Base-by-base conservation (phyloP, 345 rosid species). In the Citrus maxima region DNA sequence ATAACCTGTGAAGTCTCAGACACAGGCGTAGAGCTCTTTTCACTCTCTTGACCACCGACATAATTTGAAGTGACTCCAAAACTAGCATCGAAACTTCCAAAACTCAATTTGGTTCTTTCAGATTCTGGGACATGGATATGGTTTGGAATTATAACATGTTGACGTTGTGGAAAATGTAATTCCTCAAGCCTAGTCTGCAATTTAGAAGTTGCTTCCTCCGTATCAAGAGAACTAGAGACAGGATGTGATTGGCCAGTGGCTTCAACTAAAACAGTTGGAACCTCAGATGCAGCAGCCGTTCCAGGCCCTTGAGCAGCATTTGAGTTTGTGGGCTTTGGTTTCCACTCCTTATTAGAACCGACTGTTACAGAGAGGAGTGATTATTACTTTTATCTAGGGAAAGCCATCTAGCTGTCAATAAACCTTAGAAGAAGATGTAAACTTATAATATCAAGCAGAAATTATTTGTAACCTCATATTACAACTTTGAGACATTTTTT, bases 81-180 rank as follows among this genome's bases (percentile, higher is more conserved):
- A 85, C 84, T 88, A 71, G 92, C 89, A 88, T 90, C 94, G 73
- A 95, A 95, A 83, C 98, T 95, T 85, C 98, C 98, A 86, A 95
- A 95, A 88, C 94, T 95, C 82, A 95, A 75, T 79, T 92, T 95
- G 65, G 88, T 87, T 81, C 95, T 90, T 84, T 92, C 93, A 83
- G 97, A 91, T 82, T 95, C 98, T 55, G 98, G 98, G 78, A 95
- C 98, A 82, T 89, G 97, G 73, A 95, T 95, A 77, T 93, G 97
- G 79, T 87, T 86, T 56, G 98, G 98, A 69, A 95, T 90, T 80
- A 95, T 95, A 86, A 95, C 98, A 86, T 92, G 93, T 78, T 89
- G 95, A n/a, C 92, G 91, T 70, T 80, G 94, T 70, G 92, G 91
- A 85, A 93, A 85, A 81, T 84, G 91, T 80, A 93, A 79, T 70